Evolutionary conservation across 495 filamentous ascomycete species (phyloP), one percentile per base, ranked within the genome.

Genomic region (Glarea lozoyensis): DNA sequence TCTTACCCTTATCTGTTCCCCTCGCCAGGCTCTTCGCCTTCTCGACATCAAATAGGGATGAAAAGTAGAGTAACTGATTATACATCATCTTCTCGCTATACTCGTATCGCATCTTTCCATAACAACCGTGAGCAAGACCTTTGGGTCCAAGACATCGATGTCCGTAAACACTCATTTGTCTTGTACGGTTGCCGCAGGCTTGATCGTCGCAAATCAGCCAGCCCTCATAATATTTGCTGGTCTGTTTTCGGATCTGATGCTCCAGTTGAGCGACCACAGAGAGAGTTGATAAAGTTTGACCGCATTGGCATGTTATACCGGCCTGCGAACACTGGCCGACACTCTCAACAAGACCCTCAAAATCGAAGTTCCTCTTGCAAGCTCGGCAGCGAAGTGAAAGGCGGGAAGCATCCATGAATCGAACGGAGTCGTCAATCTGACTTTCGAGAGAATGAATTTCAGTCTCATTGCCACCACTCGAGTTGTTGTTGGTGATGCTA

Each of bases 21-120:
- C 43, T 56, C 3, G 67, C 68, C 32, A 70, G 69, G 19, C 53
- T 56, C 53, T 75, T 77, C 27, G 82, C 84, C 66, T 84, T 86
- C 18, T 95, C 87, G 20, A 93, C 86, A 63, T 98, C 88, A 71
- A 84, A 98, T 48, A 96, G 62, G 18, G 75, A 69, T 19, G 80
- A 70, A 57, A 90, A 88, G 68, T 94, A 98, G 29, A 95, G 60
- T 29, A 98, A 69, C 67, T 98, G 92, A 62, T 92, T 96, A 63
- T 95, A 97, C 46, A 97, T 68, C 54, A 76, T 82, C 61, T 86
- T 84, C 70, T 94, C 89, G n/a, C 71, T 69, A 50, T 81, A 82
- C 68, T 93, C 89, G 52, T 85, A 97, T 19, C 70, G 62, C 92
- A 97, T 97, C 11, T 78, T 69, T 2, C 93, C 93, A n/a, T 74